Evolutionary conservation across 2,329 filamentous ascomycete genomes (phyloP).

Genomic region (Alternaria brassicicola): DNA sequence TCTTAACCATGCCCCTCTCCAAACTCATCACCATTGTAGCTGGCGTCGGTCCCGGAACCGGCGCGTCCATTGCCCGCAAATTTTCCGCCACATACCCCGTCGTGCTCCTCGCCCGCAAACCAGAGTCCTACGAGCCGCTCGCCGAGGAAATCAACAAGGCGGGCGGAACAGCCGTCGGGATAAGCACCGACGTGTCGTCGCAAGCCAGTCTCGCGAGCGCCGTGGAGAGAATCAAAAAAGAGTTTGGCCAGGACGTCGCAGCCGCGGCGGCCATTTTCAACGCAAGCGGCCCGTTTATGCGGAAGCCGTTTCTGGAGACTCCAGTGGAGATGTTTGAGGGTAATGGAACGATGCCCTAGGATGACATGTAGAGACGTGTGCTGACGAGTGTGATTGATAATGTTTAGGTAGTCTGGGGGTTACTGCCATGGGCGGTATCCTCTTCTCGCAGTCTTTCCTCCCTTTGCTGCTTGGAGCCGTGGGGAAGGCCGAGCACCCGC

Average conservation of each 20-base stretch:
- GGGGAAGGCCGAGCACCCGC: slow-evolving; percentile 64
- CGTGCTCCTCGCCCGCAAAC: slow-evolving; percentile 73
- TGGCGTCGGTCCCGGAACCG: slow-evolving; percentile 75
- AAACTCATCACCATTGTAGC: slow-evolving; percentile 72
- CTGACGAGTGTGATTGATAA: too few species aligned
- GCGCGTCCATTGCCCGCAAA: slow-evolving; percentile 64
- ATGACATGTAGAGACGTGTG: too few species aligned
- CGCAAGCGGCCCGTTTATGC: slow-evolving; percentile 63
- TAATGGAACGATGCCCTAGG: too few species aligned
- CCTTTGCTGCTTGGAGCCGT: slow-evolving; percentile 72
- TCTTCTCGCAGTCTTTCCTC: slow-evolving; percentile 74
- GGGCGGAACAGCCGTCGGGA: slow-evolving; percentile 73
- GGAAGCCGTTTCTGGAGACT: slow-evolving; percentile 67
- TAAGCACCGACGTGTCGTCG: slow-evolving; percentile 69
- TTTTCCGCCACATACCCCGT: slow-evolving; percentile 72
- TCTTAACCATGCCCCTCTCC: slow-evolving; percentile 46
- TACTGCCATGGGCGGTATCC: slow-evolving; percentile 67
- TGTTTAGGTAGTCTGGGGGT: slow-evolving; percentile 58
- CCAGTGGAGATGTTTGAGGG: slow-evolving; percentile 62
- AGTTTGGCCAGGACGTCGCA: slow-evolving; percentile 59
- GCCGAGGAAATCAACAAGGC: slow-evolving; percentile 70
- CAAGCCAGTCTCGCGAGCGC: slow-evolving; percentile 62
- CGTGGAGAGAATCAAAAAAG: slow-evolving; percentile 66
- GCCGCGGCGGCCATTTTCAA: slow-evolving; percentile 72
- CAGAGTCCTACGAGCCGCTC: slow-evolving; percentile 68